Evolutionary conservation across 257 asterid species (phyloP).

Genomic region (Lycium barbarum): DNA sequence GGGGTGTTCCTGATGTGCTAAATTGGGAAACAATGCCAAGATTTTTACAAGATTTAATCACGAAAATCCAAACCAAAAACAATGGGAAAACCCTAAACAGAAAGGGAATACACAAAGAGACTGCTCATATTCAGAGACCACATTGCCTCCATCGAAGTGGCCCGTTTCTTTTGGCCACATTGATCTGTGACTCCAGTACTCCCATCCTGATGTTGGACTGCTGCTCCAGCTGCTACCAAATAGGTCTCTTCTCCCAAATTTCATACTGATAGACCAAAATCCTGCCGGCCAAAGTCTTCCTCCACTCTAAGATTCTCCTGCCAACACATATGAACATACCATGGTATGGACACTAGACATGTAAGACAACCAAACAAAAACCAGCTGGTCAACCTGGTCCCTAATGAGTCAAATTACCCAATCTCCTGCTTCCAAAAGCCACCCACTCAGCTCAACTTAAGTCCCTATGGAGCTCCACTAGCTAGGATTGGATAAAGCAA

Average conservation of each 20-base stretch:
- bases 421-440: background rate
- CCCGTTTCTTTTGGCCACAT: background rate
- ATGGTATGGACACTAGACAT: background rate
- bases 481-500: background rate
- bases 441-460: background rate
- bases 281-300: background rate
- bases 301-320: background rate
- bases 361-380: background rate
- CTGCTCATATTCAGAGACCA: background rate
- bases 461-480: background rate
- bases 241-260: background rate
- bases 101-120: background rate
- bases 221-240: background rate
- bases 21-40: background rate
- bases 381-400: background rate
- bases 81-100: background rate
- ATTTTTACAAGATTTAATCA: background rate
- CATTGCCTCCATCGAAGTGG: background rate
- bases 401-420: background rate
- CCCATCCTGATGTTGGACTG: background rate
- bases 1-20: constrained; percentile 1
- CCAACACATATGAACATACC: background rate
- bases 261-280: background rate
- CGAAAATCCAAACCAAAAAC: background rate
- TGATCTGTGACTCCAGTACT: background rate